phyloP scores from a whole-genome alignment of 2,329 filamentous ascomycete genomes.

The Chrysosphaeria jannelii region DNA sequence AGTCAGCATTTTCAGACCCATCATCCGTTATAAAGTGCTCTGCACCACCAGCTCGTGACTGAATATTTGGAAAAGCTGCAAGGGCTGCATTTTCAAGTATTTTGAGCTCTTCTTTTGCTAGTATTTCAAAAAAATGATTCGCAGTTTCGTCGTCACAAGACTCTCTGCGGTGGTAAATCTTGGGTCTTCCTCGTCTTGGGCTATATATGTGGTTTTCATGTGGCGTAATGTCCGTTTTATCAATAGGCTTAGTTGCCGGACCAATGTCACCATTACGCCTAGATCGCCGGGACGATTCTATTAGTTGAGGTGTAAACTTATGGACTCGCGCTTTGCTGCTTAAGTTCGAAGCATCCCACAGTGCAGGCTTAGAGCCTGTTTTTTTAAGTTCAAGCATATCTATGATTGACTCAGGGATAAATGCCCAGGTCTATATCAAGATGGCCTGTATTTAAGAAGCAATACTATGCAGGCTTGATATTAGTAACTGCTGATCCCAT shows the following conservation, averaged over 20 bases:
- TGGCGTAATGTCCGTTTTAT: conserved; percentile 43
- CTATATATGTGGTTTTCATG: conserved; percentile 30
- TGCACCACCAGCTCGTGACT: conserved; percentile 35
- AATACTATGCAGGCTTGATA: too few relatives aligned
- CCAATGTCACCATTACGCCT: conserved; percentile 33
- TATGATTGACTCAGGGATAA: too few relatives aligned
- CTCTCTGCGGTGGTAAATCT: conserved; percentile 25
- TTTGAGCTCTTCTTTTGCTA: conserved; percentile 51
- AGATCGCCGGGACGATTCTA: conserved; percentile 48
- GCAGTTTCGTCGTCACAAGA: conserved; percentile 46
- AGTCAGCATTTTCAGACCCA: conserved; percentile 5
- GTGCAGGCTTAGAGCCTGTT: too few relatives aligned
- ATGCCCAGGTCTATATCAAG: too few relatives aligned
- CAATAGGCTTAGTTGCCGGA: conserved; percentile 29
- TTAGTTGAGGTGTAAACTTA: conserved; percentile 58
- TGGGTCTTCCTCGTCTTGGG: too few relatives aligned
- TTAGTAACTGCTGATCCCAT: too few relatives aligned
- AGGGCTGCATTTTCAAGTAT: conserved; percentile 41
- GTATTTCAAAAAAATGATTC: conserved; percentile 48
- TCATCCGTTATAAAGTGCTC: conserved; percentile 37
- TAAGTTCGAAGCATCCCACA: too few relatives aligned
- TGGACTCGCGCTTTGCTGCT: too few relatives aligned
- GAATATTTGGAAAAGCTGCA: conserved; percentile 46
- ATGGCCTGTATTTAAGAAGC: too few relatives aligned
- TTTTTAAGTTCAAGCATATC: too few relatives aligned